Evolutionary conservation across 129 eudicot genomes (phyloP).

Genomic region (Artemisia argyi): DNA sequence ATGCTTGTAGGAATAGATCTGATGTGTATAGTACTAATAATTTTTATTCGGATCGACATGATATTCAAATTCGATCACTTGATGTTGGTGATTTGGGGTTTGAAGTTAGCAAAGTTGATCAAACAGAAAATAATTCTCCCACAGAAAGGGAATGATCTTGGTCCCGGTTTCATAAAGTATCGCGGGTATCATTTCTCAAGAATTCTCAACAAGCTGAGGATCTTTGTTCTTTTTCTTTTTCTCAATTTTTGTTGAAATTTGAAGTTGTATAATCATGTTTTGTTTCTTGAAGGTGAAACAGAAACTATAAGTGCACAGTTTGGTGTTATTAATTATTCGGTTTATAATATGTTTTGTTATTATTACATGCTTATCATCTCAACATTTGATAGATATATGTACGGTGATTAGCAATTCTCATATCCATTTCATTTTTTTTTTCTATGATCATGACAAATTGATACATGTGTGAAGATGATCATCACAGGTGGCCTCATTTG

Average conservation of each 20-base stretch:
- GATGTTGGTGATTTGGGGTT: constrained; percentile 31
- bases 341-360: constrained; percentile 13
- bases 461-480: not conserved
- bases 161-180: not conserved
- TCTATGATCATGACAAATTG: not conserved
- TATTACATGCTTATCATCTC: no score
- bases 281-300: constrained; percentile 22
- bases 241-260: not conserved
- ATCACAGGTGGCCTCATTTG: not conserved
- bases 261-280: constrained; percentile 31
- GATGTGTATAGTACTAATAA: constrained; percentile 28
- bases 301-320: constrained; percentile 29
- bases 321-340: constrained; percentile 29
- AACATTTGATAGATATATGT: not conserved
- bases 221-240: constrained; percentile 7
- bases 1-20: constrained; percentile 33
- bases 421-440: not conserved
- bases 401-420: not conserved
- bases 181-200: not conserved
- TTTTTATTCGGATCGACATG: constrained; percentile 42
- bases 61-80: constrained; percentile 22
- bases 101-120: constrained; percentile 25
- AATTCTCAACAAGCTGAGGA: constrained; percentile 39
- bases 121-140: not conserved
- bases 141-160: not conserved